These are phyloP conservation scores for Cystofilobasidium macerans DNA, from an alignment of 768 basidiomycete species.

Conservation along the genomic window DNA sequence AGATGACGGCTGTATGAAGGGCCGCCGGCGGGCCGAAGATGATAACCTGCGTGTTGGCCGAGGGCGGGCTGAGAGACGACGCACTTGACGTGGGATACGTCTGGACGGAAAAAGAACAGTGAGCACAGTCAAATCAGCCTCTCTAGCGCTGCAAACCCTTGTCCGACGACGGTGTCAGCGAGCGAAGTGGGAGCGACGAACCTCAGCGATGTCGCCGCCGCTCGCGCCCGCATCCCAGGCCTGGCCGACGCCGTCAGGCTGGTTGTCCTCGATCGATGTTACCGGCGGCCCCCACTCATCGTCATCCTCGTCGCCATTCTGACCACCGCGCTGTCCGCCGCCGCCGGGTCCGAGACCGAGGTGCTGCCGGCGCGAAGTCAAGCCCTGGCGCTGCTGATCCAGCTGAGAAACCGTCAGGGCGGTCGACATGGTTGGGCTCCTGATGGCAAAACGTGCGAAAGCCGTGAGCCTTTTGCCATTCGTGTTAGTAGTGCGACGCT, in stretches of 20 bases:
- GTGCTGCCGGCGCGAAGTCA: conserved; percentile 4
- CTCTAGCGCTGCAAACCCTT: no score
- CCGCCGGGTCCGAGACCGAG: no score
- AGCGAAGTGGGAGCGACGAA: not conserved
- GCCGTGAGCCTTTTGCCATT: not conserved
- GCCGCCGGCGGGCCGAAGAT: conserved; percentile 84
- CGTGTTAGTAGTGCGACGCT: not conserved
- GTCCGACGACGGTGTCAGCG: no score
- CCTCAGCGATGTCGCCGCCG: not conserved
- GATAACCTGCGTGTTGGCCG: conserved; percentile 42
- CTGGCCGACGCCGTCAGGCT: not conserved
- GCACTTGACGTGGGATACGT: not conserved
- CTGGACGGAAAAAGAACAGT: not conserved
- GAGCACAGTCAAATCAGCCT: not conserved
- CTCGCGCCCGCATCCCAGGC: not conserved
- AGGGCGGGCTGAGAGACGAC: not conserved
- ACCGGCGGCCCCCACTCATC: conserved; percentile 21
- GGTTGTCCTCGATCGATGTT: conserved; percentile 12
- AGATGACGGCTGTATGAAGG: conserved; percentile 48
- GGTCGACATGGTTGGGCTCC: not conserved
- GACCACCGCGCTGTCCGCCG: not conserved
- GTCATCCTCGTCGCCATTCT: not conserved
- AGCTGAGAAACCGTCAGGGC: not conserved
- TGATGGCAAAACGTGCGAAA: not conserved
- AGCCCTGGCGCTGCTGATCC: conserved; percentile 9